A percentile compares a stretch with the other conserved stretches of the same genome.
Evolutionary conservation across 2,329 filamentous ascomycete genomes (phyloP).

Genomic region (Ophiostoma quercus): DNA sequence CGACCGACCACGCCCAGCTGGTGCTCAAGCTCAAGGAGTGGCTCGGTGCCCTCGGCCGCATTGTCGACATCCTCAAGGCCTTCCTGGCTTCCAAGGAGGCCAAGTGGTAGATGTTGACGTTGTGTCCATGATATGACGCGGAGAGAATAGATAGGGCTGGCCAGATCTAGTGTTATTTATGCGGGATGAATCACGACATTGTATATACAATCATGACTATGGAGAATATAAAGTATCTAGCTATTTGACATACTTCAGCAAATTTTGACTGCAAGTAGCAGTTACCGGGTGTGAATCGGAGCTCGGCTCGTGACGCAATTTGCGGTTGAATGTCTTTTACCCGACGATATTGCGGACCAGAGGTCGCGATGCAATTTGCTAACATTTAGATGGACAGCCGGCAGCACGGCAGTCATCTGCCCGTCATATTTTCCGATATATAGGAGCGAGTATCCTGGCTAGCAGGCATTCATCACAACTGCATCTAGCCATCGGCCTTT

Average conservation of each 20-base stretch:
- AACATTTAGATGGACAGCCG: background rate
- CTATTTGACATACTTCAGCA: background rate
- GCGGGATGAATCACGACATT: slow-evolving; percentile 5
- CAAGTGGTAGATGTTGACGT: slow-evolving; percentile 45
- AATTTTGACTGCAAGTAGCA: background rate
- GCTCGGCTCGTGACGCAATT: background rate
- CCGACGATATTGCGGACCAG: slow-evolving; percentile 1
- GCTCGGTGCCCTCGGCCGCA: slow-evolving; percentile 70
- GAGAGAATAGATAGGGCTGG: background rate
- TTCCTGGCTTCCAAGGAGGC: slow-evolving; percentile 53
- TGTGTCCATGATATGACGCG: background rate
- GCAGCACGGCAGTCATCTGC: background rate
- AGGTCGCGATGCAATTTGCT: background rate
- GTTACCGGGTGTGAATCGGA: background rate
- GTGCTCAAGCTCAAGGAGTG: slow-evolving; percentile 61
- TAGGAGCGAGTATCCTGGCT: background rate
- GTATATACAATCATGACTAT: slow-evolving; percentile 6
- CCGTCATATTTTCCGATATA: background rate
- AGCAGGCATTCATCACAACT: background rate
- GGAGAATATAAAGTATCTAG: background rate
- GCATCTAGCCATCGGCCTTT: background rate
- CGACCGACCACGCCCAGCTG: slow-evolving; percentile 59
- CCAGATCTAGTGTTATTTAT: background rate
- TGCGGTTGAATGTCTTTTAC: background rate
- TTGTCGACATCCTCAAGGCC: slow-evolving; percentile 67